These are phyloP conservation scores for Lumnitzera littorea DNA, from an alignment of 345 rosid species.

Conservation along the genomic window DNA sequence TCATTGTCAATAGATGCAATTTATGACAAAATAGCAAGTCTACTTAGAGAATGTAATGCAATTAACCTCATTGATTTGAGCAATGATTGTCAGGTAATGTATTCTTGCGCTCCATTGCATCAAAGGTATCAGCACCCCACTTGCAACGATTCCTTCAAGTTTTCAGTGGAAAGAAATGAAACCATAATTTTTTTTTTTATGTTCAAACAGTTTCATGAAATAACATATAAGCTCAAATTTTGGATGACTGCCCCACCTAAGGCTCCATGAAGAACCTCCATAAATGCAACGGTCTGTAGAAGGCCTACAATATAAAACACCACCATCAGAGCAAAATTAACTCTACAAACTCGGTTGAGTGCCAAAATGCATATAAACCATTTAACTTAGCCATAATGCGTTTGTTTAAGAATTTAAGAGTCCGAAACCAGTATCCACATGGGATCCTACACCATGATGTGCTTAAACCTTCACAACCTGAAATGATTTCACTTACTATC, in stretches of 20 bases:
- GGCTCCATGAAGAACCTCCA: conserved; percentile 87
- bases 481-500: no score
- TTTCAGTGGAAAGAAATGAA: conserved; percentile 1
- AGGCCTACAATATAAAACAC: conserved; percentile 31
- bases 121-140: conserved; percentile 64
- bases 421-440: no score
- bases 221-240: background rate
- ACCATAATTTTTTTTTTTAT: background rate
- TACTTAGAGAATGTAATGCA: background rate
- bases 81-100: conserved; percentile 52
- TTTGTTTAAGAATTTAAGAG: no score
- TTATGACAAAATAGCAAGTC: no score
- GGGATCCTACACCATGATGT: background rate
- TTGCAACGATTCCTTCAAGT: conserved; percentile 68
- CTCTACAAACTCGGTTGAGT: background rate
- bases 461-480: background rate
- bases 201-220: no score
- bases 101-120: conserved; percentile 88
- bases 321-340: background rate
- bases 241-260: conserved; percentile 27
- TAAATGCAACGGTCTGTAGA: conserved; percentile 45
- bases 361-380: background rate
- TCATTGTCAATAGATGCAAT: no score
- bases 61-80: conserved; percentile 46
- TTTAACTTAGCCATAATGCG: no score